These are phyloP conservation scores for Metarhizium anisopliae DNA, from an alignment of 2,329 filamentous ascomycete species.

Conservation along the genomic window DNA sequence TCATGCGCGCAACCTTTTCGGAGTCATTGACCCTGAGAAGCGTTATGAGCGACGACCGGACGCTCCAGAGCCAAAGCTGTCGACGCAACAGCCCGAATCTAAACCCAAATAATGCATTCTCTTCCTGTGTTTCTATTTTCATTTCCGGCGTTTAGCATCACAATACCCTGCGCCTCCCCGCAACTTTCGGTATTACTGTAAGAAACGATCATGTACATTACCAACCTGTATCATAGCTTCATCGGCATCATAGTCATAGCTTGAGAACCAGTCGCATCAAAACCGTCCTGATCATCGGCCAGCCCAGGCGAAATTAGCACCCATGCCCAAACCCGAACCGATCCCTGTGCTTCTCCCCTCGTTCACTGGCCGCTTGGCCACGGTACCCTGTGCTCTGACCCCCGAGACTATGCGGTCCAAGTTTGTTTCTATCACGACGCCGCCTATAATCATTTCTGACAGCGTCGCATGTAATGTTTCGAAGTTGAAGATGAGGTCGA, in stretches of 20 bases:
- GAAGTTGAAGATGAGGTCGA: slow-evolving; percentile 98
- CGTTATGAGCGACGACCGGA: slow-evolving; percentile 32
- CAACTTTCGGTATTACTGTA: not conserved
- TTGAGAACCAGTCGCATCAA: not conserved
- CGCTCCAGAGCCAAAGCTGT: slow-evolving; percentile 22
- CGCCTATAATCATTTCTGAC: slow-evolving; percentile 90
- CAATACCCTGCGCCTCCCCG: not conserved
- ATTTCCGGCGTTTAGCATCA: not conserved
- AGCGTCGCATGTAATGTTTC: slow-evolving; percentile 89
- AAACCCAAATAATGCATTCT: slow-evolving; percentile 11
- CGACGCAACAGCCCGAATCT: slow-evolving; percentile 16
- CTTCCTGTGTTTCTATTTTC: not conserved
- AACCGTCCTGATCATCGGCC: slow-evolving; percentile 17
- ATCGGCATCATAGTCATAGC: not conserved
- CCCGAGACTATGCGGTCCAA: slow-evolving; percentile 81
- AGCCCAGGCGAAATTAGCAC: slow-evolving; percentile 49
- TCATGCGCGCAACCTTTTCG: slow-evolving; percentile 29
- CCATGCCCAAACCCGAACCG: slow-evolving; percentile 45
- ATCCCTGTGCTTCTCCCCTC: slow-evolving; percentile 44
- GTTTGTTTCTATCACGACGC: slow-evolving; percentile 88
- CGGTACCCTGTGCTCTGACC: slow-evolving; percentile 66
- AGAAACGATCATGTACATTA: not conserved
- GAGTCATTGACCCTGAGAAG: slow-evolving; percentile 30
- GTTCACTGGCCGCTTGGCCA: slow-evolving; percentile 72
- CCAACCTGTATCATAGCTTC: not conserved